phyloP scores from a whole-genome alignment of 768 basidiomycete genomes.

The Tulasnella sp. region DNA sequence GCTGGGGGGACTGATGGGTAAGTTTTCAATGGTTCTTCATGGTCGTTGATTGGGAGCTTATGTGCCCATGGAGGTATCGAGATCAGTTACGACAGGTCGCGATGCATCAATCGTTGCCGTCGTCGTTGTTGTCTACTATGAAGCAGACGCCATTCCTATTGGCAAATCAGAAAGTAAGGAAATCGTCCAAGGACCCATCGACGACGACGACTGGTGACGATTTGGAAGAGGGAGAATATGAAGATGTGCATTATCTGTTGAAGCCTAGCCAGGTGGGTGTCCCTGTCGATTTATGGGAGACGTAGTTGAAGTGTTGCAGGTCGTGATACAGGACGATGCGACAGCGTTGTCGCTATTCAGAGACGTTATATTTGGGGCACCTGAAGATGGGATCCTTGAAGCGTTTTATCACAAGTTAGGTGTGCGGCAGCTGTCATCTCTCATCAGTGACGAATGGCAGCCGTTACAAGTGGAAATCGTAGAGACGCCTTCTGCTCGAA shows the following conservation, averaged over 20 bases:
- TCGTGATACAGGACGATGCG: conserved; percentile 79
- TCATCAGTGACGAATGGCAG: conserved; percentile 57
- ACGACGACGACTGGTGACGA: conserved; percentile 23
- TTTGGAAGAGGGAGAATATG: conserved; percentile 63
- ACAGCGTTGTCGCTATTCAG: conserved; percentile 70
- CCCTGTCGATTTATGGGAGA: background rate
- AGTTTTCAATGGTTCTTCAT: background rate
- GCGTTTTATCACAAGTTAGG: conserved; percentile 69
- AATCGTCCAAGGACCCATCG: conserved; percentile 10
- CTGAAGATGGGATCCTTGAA: conserved; percentile 88
- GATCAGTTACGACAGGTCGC: conserved; percentile 74
- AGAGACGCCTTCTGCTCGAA: conserved; percentile 10
- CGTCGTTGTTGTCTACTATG: conserved; percentile 55
- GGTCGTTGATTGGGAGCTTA: no score
- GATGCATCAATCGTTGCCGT: conserved; percentile 26
- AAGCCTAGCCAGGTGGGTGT: conserved; percentile 36
- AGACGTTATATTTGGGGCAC: conserved; percentile 59
- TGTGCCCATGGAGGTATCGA: conserved; percentile 57
- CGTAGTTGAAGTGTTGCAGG: conserved; percentile 26
- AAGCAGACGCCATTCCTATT: conserved; percentile 58
- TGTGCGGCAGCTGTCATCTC: conserved; percentile 51
- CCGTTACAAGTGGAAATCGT: no score
- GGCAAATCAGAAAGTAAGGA: conserved; percentile 49
- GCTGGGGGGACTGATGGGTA: conserved; percentile 60
- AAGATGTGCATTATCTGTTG: conserved; percentile 57